Evolutionary conservation across 1,139 yeast species (phyloP), one percentile per base, ranked within the genome.

Genomic region (Martiniozyma asiatica): DNA sequence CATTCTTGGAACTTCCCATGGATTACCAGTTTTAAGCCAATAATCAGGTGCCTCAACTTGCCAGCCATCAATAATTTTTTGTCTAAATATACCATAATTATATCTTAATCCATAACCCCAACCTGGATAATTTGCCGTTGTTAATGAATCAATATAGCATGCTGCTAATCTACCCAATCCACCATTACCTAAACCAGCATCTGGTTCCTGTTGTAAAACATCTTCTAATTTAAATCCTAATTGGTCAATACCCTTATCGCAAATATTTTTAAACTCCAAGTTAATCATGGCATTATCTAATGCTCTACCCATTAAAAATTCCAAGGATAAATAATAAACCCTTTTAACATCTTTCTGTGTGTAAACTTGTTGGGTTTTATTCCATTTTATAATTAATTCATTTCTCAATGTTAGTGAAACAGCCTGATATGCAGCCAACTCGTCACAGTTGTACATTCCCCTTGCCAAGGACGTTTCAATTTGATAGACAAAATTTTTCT

Each of bases 51-150:
- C 67, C 56, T 87, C 96, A 27, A 85, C 92, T 58, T 87, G 96
- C 56, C 81, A 81, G 11, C 96, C 96, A 49, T 87, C 84, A 42
- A 84, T 68, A 50, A 87, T 84, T 53, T 76, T 75, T 58, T 87
- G 97, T 45, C 84, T 72, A 58, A 87, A 87, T 45, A 87, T 87
- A 55, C 95, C 96, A 52, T 85, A 85, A 56, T 84, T 87, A 58
- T 85, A 85, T 51, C 93, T 76, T 44, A 85, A 63, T 37, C 96
- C 96, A 54, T 87, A 87, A 39, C 96, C 97, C 96, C 96, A 85
- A 31, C 94, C 94, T 20, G 93, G 85, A 54, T 81, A 82, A 53
- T 82, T 76, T 44, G 80, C 77, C 6, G 94, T 75, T 21, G 93
- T 73, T 50, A 87, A 61, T 1, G 95, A 82, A 58, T 87, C 96